Conservation (phyloP, 345 rosid species). For the Acer saccharum region DNA sequence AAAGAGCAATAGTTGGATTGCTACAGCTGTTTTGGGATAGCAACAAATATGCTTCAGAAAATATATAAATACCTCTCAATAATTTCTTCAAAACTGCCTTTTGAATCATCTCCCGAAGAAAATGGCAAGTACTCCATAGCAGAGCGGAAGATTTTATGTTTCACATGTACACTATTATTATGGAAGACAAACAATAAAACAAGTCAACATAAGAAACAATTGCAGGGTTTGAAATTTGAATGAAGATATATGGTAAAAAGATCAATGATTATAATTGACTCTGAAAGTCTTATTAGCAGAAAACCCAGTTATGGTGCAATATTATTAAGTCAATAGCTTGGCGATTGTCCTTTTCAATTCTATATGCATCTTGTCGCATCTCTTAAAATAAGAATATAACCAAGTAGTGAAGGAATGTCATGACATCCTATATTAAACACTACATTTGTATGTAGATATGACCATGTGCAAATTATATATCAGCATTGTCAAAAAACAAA, state of each 20-base stretch:
- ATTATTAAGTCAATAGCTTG: neutral
- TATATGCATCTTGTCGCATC: conserved; percentile 6
- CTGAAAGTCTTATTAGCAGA: neutral
- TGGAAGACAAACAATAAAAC: neutral
- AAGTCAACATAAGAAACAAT: neutral
- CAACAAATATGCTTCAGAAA: conserved; percentile 14
- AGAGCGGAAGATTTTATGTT: conserved; percentile 87
- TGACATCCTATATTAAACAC: neutral
- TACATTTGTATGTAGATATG: neutral
- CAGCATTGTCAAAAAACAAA: too few species aligned
- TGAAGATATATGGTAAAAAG: neutral
- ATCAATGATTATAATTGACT: neutral
- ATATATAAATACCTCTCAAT: conserved; percentile 69
- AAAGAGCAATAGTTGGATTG: neutral
- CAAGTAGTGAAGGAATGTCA: neutral
- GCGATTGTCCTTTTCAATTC: conserved; percentile 8
- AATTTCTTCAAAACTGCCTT: conserved; percentile 96
- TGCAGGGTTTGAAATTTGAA: neutral
- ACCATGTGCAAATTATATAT: neutral
- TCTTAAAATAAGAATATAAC: neutral
- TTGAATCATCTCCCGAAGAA: conserved; percentile 64
- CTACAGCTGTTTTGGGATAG: conserved; percentile 17
- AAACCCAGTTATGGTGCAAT: neutral
- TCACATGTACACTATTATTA: conserved; percentile 71
- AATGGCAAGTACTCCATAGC: conserved; percentile 90